phyloP scores from a whole-genome alignment of 768 basidiomycete genomes.

The Suillus tomentosus region DNA sequence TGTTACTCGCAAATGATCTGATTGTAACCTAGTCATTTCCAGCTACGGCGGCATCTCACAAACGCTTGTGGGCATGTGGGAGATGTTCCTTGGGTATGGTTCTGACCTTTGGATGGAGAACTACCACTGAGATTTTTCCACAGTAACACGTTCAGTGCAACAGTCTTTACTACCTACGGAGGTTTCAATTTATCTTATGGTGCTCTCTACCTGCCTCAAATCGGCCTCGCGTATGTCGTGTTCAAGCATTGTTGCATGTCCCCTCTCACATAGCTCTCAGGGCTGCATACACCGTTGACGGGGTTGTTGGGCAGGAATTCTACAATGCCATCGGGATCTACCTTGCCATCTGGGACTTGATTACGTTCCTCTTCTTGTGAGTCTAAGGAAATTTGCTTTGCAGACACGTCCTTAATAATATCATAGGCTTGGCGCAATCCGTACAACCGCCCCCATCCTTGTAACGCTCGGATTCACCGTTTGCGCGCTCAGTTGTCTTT shows the following conservation, averaged over 20 bases:
- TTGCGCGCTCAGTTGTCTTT: conserved; percentile 26
- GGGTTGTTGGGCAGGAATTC: conserved; percentile 27
- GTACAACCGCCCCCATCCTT: conserved; percentile 27
- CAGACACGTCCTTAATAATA: not conserved
- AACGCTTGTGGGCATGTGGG: conserved; percentile 34
- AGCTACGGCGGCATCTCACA: conserved; percentile 35
- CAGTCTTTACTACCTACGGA: conserved; percentile 31
- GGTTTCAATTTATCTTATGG: conserved; percentile 33
- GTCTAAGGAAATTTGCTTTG: conserved; percentile 1
- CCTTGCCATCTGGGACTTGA: conserved; percentile 29
- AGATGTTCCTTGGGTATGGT: conserved; percentile 33
- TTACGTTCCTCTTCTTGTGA: conserved; percentile 28
- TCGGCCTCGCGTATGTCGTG: conserved; percentile 29
- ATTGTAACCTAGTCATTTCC: conserved; percentile 6
- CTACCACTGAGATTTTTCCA: conserved; percentile 15
- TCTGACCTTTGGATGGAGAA: not conserved
- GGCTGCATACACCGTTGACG: conserved; percentile 27
- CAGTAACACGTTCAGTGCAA: conserved; percentile 31
- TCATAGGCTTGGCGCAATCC: conserved; percentile 28
- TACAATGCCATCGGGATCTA: conserved; percentile 30
- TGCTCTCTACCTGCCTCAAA: conserved; percentile 27
- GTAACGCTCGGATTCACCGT: conserved; percentile 25
- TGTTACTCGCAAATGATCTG: not conserved
- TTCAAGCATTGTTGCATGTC: too few species aligned
- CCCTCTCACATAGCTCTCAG: conserved; percentile 16